Base-by-base conservation (phyloP, 1,284 basidiomycete species). In the Meripilus lineatus region DNA sequence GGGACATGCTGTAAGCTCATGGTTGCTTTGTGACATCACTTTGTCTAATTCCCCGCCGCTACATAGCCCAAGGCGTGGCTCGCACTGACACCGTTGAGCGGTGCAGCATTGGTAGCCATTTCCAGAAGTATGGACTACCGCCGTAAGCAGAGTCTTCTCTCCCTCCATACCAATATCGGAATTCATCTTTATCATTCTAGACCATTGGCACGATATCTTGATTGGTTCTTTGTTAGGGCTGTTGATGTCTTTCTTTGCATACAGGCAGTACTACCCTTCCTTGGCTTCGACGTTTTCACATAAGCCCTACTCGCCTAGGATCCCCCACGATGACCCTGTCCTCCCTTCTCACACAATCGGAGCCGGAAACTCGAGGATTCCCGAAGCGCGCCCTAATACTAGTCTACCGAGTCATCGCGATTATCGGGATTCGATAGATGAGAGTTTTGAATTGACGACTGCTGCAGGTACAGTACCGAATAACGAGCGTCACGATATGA, bases 111-210 rank as follows among this genome's bases (percentile, higher is more conserved):
- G 32, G 89, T 98, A 21, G 93, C 93, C 2, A 85, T 97, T 47
- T 89, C 86, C n/a, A 79, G 91, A 23, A 91, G 87, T 0, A 90
- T 90, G 84, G 90, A 93, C 63, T 87, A 89, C 55, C 77, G 90
- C 46, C 90, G 89, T 89, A 59, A 55, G 79, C 68, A 18, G n/a
- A n/a, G 17, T 34, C n/a, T 18, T 26, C 21, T 35, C 18, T 30
- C 28, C 10, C 28, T 30, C n/a, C 28, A 30, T 30, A 10, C n/a
- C n/a, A 28, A 28, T 20, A 36, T 20, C 13, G 10, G 10, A 8
- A 11, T 36, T 11, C 34, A 18, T 36, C 14, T 26, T 11, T 30
- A n/a, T 11, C 39, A 14, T 28, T 17, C 26, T 51, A 89, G 87
- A 92, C 62, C 88, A 92, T 61, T 93, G 89, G 86, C 81, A 90